Conservation (phyloP, 75 land plant genomes). For the Selaginella moellendorffii region DNA sequence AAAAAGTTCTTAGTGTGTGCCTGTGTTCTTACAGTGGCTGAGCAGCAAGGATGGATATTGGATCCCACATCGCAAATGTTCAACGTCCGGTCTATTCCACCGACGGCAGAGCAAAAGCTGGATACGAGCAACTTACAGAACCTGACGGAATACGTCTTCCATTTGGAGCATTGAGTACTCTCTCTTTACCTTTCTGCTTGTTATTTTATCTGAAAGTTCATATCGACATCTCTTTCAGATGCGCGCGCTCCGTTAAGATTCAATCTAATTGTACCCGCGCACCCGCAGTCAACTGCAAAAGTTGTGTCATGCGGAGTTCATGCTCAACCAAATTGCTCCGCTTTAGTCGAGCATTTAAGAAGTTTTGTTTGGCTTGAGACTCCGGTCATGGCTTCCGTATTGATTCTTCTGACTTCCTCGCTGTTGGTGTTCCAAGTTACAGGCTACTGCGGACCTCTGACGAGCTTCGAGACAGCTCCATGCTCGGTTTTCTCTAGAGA, state of each 20-base stretch:
- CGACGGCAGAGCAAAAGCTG: slow-evolving; percentile 56
- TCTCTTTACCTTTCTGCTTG: no score
- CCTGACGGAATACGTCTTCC: slow-evolving; percentile 88
- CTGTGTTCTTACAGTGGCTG: background rate
- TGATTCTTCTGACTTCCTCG: no score
- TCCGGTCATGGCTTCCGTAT: no score
- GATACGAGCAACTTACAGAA: slow-evolving; percentile 70
- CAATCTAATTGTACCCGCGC: no score
- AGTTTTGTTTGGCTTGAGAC: no score
- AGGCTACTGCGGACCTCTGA: background rate
- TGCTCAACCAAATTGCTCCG: no score
- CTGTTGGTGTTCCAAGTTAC: background rate
- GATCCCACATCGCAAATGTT: slow-evolving; percentile 60
- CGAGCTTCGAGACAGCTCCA: background rate
- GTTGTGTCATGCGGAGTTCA: no score
- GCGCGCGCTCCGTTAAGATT: no score
- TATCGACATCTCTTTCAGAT: no score
- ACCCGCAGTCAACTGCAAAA: no score
- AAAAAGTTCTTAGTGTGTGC: background rate
- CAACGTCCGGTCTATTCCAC: slow-evolving; percentile 44
- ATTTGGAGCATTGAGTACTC: slow-evolving; percentile 73
- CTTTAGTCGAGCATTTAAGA: no score
- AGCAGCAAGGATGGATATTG: slow-evolving; percentile 60
- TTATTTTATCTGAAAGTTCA: no score
- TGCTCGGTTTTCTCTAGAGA: background rate